These are phyloP conservation scores for Quercus bicolor DNA, from an alignment of 306 rosid species.

Conservation along the genomic window DNA sequence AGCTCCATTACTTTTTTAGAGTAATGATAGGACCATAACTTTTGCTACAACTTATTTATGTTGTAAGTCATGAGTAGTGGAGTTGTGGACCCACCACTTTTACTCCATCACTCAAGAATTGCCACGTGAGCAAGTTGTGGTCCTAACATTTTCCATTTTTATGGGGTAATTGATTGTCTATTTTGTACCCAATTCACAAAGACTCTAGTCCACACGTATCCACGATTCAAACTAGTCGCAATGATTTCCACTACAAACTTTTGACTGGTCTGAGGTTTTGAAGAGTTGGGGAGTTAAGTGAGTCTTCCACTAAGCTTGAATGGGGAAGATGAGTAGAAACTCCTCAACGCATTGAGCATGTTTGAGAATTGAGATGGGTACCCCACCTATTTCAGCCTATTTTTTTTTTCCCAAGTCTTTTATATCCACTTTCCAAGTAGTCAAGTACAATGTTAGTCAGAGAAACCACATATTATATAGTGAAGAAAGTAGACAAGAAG, in stretches of 20 bases:
- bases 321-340: constrained; percentile 13
- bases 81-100: too few species aligned
- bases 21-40: too few species aligned
- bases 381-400: not conserved
- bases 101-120: too few species aligned
- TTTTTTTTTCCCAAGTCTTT: not conserved
- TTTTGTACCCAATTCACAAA: too few species aligned
- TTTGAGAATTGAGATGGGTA: not conserved
- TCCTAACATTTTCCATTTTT: too few species aligned
- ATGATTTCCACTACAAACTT: too few species aligned
- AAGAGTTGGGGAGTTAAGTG: constrained; percentile 20
- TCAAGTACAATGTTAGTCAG: constrained; percentile 22
- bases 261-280: not conserved
- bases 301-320: constrained; percentile 11
- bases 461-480: not conserved
- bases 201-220: not conserved
- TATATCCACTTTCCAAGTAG: constrained; percentile 14
- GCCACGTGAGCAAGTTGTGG: too few species aligned
- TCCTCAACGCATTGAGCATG: not conserved
- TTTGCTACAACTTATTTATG: too few species aligned
- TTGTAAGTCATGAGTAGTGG: too few species aligned
- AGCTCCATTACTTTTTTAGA: too few species aligned
- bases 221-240: not conserved
- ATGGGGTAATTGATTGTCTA: too few species aligned
- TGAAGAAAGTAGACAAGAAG: not conserved